Evolutionary conservation across 805 yeast genomes (phyloP), one percentile per base, ranked within the genome.

Genomic region (Alloascoidea hylecoeti): DNA sequence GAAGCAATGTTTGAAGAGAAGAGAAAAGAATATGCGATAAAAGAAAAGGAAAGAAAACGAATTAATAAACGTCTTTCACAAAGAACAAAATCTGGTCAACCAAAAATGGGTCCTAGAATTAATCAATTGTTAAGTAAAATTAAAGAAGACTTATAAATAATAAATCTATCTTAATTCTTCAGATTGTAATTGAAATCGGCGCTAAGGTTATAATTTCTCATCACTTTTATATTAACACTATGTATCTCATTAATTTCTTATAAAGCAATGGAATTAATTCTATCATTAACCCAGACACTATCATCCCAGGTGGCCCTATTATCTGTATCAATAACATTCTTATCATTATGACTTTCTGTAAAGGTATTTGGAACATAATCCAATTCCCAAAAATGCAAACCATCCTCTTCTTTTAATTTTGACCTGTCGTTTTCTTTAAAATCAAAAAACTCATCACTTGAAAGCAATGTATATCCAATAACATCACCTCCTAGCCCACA

Each of bases 91-190:
- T 52, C 61, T 3, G 97, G 97, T 0, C 97, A 88, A 55, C 96
- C 96, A 2, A 57, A 72, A 35, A 83, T 88, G 89, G 95, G 85
- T 0, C 94, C 95, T 13, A 72, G 94, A 56, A 83, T 88, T 41
- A 78, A 74, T 40, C 72, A 75, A 47, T 61, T 88, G 34, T 63
- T 88, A 36, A 92, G 80, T 39, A 83, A 85, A 55, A 82, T 88
- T 43, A 75, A 72, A 50, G 44, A 49, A 33, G n/a, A n/a, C n/a
- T n/a, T n/a, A n/a, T n/a, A n/a, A n/a, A n/a, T n/a, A n/a, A n/a
- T n/a, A n/a, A n/a, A n/a, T n/a, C n/a, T n/a, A n/a, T n/a, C n/a
- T n/a, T n/a, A n/a, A n/a, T n/a, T n/a, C n/a, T n/a, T n/a, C n/a
- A n/a, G n/a, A n/a, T n/a, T n/a, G n/a, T n/a, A n/a, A n/a, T n/a